Evolutionary conservation across 2,329 filamentous ascomycete genomes (phyloP).

Genomic region (Aspergillus sp.): DNA sequence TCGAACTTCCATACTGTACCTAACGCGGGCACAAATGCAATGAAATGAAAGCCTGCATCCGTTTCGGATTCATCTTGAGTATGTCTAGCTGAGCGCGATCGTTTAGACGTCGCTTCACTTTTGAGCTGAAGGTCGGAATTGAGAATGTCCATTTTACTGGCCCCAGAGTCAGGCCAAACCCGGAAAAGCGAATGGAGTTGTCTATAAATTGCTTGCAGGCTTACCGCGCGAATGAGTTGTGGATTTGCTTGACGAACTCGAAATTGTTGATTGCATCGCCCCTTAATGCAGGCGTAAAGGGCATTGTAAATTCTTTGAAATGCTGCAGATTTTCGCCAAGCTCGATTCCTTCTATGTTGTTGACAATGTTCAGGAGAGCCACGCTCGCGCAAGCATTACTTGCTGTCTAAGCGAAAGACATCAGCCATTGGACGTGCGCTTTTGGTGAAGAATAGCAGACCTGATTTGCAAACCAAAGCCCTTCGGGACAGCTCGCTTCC

Average conservation of each 20-base stretch:
- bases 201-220: conserved; percentile 15
- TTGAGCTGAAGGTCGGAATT: conserved; percentile 66
- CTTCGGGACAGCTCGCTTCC: conserved; percentile 57
- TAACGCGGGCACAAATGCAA: conserved; percentile 79
- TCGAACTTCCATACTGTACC: conserved; percentile 84
- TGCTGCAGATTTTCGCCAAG: conserved; percentile 68
- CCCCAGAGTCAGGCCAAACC: neutral
- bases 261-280: conserved; percentile 75
- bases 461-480: conserved; percentile 94
- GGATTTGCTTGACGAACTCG: conserved; percentile 72
- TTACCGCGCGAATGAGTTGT: conserved; percentile 82
- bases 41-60: conserved; percentile 78
- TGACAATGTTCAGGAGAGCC: conserved; percentile 87
- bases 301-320: conserved; percentile 72
- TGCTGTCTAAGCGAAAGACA: conserved; percentile 58
- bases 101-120: conserved; percentile 43
- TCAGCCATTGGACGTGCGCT: neutral
- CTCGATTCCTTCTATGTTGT: conserved; percentile 69
- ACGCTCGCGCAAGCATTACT: conserved; percentile 89
- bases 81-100: conserved; percentile 32
- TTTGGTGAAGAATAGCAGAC: conserved; percentile 43
- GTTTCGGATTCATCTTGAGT: conserved; percentile 48
- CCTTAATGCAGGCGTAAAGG: conserved; percentile 69
- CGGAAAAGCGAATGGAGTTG: neutral
- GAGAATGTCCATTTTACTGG: conserved; percentile 71